Evolutionary conservation across 1,139 yeast species (phyloP), one percentile per base, ranked within the genome.

Genomic region (Yamadazyma epiphylla): DNA sequence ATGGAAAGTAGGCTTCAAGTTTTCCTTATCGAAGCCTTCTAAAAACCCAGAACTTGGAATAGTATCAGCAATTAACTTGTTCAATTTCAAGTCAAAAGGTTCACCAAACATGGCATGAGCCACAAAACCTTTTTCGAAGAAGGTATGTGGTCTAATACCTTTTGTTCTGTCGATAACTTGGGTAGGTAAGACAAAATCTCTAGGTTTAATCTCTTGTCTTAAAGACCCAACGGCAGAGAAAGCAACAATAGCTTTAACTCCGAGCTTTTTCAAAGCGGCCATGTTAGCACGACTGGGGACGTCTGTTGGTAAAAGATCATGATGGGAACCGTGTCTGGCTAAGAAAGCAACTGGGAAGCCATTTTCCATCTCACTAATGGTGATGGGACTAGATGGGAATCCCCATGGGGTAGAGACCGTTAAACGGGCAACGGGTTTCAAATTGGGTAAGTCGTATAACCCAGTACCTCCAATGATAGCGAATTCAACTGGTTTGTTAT

Each of bases 381-480:
- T 89, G 51, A 91, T 85, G 31, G 96, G 89, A 10, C 95, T 83
- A 5, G 97, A 88, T 14, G 99, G 96, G 46, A 72, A 74, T 5
- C 98, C 99, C 97, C 98, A 91, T 15, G 99, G 99, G 7, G 98
- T 91, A 13, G 81, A 73, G 32, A 87, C 60, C 5, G 85, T 76
- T 30, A 88, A 63, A 45, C 83, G 70, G 15, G 96, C 96, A 31
- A 88, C 94, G 3, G 96, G 94, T 28, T 80, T 74, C 40, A 89
- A 68, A 35, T 86, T 78, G 26, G 84, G 87, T 38, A 91, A 70
- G 36, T 86, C 84, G 66, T 91, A 91, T 26, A 91, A 73, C n/a
- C 99, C 99, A 3, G 98, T 91, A 26, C 98, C 98, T 23, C 98
- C 98, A 54, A 91, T 91, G 42, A 91, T 77, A 26, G 95, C 97